Evolutionary conservation across 2,329 filamentous ascomycete genomes (phyloP), one percentile per base, ranked within the genome.

Genomic region (Cladophialophora carrionii): DNA sequence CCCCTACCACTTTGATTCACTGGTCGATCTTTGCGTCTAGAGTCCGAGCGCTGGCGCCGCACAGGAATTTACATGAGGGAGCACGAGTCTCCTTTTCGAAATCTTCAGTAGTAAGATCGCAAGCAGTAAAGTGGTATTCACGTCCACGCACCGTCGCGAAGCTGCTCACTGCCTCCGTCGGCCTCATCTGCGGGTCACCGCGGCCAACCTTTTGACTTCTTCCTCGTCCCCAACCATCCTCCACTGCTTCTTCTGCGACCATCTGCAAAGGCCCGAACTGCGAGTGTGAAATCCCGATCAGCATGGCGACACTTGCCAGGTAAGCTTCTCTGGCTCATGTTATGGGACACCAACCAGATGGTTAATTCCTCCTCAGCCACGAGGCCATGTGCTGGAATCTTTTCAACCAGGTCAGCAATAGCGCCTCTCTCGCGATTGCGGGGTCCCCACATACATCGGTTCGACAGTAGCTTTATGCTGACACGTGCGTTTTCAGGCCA

Each of bases 371-470:
- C 10, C n/a, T 31, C 29, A 54, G 52, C 26, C 24, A 54, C n/a
- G 29, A 22, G 52, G 29, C 12, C 32, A 54, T 22, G n/a, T 54
- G 52, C 3, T 54, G 52, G 52, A 20, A 54, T 2, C 29, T 54
- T 10, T 54, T 54, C 52, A 54, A 54, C n/a, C 24, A 54, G 10
- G 52, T 54, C 12, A 34, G 52, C 29, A 54, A 20, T 9, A 20
- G 14, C n/a, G 24, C 29, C 22, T 29, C 14, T 5, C 10, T 29
- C 26, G 12, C 26, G 14, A 12, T n/a, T 12, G 17, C 22, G 4
- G 48, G 10, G 5, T 14, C 37, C 17, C 17, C 17, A n/a, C 12
- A 43, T n/a, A 2, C 5, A 9, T 43, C 17, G 7, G 37, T 20
- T 20, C 37, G 8, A 3, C 37, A 20, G 37, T 8, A 51, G 12